Evolutionary conservation across 495 filamentous ascomycete species (phyloP).

Genomic region (Aspergillus bertholletiae): DNA sequence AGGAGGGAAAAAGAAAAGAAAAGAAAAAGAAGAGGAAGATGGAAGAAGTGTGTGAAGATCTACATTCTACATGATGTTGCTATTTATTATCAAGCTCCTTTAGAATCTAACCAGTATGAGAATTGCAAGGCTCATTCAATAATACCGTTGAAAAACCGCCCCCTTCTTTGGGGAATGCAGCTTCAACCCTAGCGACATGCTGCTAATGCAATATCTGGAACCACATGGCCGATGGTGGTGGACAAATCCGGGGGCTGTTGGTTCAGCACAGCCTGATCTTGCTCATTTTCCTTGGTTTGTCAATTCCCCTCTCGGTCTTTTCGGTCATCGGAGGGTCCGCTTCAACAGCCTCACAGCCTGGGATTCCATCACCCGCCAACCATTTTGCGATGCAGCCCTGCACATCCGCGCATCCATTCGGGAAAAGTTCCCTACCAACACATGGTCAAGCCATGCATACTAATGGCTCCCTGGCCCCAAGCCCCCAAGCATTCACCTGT

Average conservation of each 20-base stretch:
- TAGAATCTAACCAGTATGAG: not conserved
- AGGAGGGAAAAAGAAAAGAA: conserved; percentile 2
- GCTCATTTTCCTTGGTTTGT: not conserved
- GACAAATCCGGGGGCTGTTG: conserved; percentile 14
- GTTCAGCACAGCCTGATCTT: conserved; percentile 15
- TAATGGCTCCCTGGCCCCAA: not conserved
- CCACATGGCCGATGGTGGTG: conserved; percentile 20
- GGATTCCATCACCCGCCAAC: conserved; percentile 7
- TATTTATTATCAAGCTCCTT: not conserved
- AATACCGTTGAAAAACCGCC: not conserved
- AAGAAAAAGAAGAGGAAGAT: conserved; percentile 9
- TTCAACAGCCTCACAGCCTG: conserved; percentile 21
- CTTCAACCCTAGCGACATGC: not conserved
- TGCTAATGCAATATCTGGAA: conserved; percentile 16
- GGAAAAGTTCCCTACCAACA: conserved; percentile 25
- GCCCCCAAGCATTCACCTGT: not conserved
- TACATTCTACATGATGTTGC: not conserved
- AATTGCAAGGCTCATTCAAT: not conserved
- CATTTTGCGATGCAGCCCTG: conserved; percentile 24
- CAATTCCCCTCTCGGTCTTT: conserved; percentile 14
- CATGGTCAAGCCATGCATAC: conserved; percentile 22
- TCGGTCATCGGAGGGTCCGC: conserved; percentile 22
- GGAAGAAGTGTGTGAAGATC: not conserved
- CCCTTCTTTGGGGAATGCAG: not conserved
- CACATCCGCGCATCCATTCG: conserved; percentile 18